Base-by-base conservation (phyloP, 306 rosid genomes). In the Castanea mollissima region DNA sequence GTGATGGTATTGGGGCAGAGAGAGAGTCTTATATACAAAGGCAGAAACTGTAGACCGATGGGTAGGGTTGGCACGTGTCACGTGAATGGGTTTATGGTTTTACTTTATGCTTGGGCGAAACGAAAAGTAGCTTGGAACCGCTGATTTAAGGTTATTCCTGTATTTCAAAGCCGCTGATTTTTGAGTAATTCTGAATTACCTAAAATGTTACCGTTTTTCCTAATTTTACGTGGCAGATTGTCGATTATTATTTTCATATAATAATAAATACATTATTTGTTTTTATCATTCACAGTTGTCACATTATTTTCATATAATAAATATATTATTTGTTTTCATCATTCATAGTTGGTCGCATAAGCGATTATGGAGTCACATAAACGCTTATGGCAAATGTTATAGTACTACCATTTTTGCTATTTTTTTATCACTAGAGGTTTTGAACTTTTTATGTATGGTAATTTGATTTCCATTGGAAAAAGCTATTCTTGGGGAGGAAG, bases 101-200 rank as follows among this genome's bases (percentile, higher is more conserved):
- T 10, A 2, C 15, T 2, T 20, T 69, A 83, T 77, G 27, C 89
- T 86, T 74, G 91, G 71, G 32, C 11, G 32, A 84, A 75, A 86
- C 76, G 86, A 87, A 49, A 74, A 81, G 69, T 41, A 4, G 27
- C 72, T 58, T 55, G 5, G 31, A 12, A 86, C 91, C 83, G 89
- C 82, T 25, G 85, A 55, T 71, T 71, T 84, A 31, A 38, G 46
- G 46, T 31, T 34, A 56, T 67, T 58, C 79, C 55, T 44, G 74
- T 46, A 6, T 67, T 49, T 49, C 5, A 49, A 18, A 55, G 80
- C 88, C 83, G 82, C 82, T 79, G 83, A 70, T 84, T 84, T 77
- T 35, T 35, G 41, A 35, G 41, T 2, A 29, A 29, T 29, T 29
- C 31, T 29, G 31, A 29, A 29, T 29, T 29, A 29, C 31, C 31